Evolutionary conservation across 257 asterid species (phyloP).

Genomic region (Lantana camara): DNA sequence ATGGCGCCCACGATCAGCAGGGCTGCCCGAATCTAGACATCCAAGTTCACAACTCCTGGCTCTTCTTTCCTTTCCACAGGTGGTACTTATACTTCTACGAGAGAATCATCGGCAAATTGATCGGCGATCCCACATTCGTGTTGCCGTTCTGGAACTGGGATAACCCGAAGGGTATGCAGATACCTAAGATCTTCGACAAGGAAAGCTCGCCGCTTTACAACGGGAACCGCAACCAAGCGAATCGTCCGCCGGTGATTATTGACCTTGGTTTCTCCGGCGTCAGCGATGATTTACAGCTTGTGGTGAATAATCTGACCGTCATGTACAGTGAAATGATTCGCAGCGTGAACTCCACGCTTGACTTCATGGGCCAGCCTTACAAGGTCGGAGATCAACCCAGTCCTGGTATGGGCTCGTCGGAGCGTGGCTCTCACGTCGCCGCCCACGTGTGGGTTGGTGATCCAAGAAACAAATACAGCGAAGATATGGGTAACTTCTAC

Average conservation of each 20-base stretch:
- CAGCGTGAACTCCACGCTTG: slow-evolving; percentile 34
- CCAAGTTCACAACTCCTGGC: slow-evolving; percentile 47
- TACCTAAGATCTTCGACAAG: slow-evolving; percentile 39
- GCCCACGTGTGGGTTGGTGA: slow-evolving; percentile 52
- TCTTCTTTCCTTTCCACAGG: slow-evolving; percentile 57
- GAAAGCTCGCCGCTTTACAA: slow-evolving; percentile 41
- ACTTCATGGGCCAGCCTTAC: slow-evolving; percentile 56
- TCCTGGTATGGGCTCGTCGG: slow-evolving; percentile 51
- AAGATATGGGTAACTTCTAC: slow-evolving; percentile 69
- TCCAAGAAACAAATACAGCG: slow-evolving; percentile 31
- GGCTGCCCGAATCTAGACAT: slow-evolving; percentile 32
- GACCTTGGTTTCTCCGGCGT: slow-evolving; percentile 39
- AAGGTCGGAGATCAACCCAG: slow-evolving; percentile 31
- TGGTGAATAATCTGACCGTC: slow-evolving; percentile 34
- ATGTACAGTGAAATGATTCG: slow-evolving; percentile 51
- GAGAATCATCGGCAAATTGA: slow-evolving; percentile 38
- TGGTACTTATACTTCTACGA: slow-evolving; percentile 53
- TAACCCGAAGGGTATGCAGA: slow-evolving; percentile 44
- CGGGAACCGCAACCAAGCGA: slow-evolving; percentile 31
- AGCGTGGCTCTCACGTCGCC: slow-evolving; percentile 47
- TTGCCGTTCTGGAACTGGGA: slow-evolving; percentile 49
- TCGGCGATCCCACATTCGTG: slow-evolving; percentile 39
- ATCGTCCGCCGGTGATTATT: slow-evolving; percentile 33
- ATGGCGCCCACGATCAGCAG: slow-evolving; percentile 48
- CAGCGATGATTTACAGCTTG: slow-evolving; percentile 22